Base-by-base conservation (phyloP, 306 rosid species). In the Oemleria cerasiformis region DNA sequence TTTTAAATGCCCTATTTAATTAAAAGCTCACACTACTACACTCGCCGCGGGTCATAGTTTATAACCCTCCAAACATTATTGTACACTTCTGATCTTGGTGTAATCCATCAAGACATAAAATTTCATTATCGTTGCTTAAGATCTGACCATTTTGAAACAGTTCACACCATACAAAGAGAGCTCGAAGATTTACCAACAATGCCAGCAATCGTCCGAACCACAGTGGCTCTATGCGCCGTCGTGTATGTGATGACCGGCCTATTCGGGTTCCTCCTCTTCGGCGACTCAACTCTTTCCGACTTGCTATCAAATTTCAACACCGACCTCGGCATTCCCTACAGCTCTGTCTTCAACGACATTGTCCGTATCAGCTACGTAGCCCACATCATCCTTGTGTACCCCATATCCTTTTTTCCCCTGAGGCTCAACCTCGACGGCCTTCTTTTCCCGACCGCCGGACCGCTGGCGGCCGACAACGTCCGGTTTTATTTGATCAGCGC, bases 181-280 rank as follows among this genome's bases (percentile, higher is more conserved):
- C 80, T 75, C 1, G 72, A 82, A 43, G 80, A 82, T 15, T 8
- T 80, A 60, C 16, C 60, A 9, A 48, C 17, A 5, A 82, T 75
- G 58, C 55, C 36, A 55, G 70, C 68, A 1, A 73, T 82, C 5
- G 83, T 75, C 8, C 74, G 55, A 36, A 71, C 80, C 30, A 65
- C 83, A 3, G 55, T 82, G 54, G 75, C 73, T 39, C 58, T 82
- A 2, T 82, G 86, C 57, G 23, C 73, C 17, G 14, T 74, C n/a
- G 80, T 78, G 16, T 82, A 82, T 51, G 25, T 75, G 21, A 75
- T 78, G 80, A 78, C 80, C 12, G 72, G 86, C 75, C 7, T 75
- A 8, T 82, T 82, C n/a, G 83, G 83, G 34, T 82, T 65, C 75
- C 80, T 82, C 40, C 75, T 82, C 25, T 82, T 78, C 39, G 80